Evolutionary conservation across 148 eudicot species (phyloP).

Genomic region (Silene conica): DNA sequence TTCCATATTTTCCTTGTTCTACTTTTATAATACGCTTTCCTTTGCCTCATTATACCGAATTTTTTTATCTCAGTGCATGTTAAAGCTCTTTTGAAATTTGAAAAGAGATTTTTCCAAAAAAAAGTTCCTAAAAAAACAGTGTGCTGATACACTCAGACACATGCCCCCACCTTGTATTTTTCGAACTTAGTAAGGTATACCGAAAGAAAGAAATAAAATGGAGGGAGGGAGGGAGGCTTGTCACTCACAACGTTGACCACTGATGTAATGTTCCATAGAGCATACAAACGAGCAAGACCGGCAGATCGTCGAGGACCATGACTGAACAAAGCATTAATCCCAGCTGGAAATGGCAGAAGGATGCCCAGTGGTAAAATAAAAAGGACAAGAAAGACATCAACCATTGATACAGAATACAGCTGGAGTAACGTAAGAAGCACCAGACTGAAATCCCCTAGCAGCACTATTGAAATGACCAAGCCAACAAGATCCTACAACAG

Average conservation of each 20-base stretch:
- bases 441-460: constrained; percentile 88
- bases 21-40: too few relatives aligned
- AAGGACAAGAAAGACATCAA: constrained; percentile 66
- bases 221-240: not conserved
- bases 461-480: constrained; percentile 80
- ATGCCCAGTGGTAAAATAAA: constrained; percentile 84
- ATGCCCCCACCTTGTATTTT: too few relatives aligned
- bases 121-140: too few relatives aligned
- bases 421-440: constrained; percentile 96
- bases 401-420: constrained; percentile 83
- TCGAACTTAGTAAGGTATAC: not conserved
- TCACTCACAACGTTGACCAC: constrained; percentile 86
- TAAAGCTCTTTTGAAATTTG: too few relatives aligned
- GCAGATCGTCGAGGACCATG: constrained; percentile 96
- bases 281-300: constrained; percentile 93
- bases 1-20: too few relatives aligned
- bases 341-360: constrained; percentile 96
- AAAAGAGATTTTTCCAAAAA: too few relatives aligned
- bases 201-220: not conserved
- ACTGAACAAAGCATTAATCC: constrained; percentile 95
- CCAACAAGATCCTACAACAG: constrained; percentile 98
- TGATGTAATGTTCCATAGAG: constrained; percentile 90
- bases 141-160: too few relatives aligned
- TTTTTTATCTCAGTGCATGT: too few relatives aligned
- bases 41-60: too few relatives aligned